Evolutionary conservation across 75 land plant genomes (phyloP).

Genomic region (Pseudotsuga menziesii): DNA sequence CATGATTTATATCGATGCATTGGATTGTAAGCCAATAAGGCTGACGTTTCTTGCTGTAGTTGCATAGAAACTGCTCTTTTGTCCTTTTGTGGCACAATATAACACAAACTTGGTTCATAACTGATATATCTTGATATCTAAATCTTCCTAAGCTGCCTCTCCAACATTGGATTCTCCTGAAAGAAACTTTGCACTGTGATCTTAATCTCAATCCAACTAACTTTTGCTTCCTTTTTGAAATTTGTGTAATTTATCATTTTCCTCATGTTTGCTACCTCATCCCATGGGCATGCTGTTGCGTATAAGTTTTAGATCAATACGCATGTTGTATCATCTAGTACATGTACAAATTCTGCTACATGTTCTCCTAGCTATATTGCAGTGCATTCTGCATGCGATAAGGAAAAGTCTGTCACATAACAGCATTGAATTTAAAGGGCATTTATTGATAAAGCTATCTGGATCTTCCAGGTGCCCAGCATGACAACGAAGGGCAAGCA

Average conservation of each 20-base stretch:
- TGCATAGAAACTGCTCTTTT: too few relatives aligned
- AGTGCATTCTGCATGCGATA: conserved; percentile 2
- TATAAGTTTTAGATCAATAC: conserved; percentile 6
- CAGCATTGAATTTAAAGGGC: background rate
- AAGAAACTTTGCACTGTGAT: background rate
- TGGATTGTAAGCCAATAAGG: too few relatives aligned
- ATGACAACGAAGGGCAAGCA: conserved; percentile 11
- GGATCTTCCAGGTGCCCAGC: conserved; percentile 13
- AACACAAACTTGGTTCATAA: too few relatives aligned
- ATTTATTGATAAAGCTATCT: conserved; percentile 3
- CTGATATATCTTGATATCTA: too few relatives aligned
- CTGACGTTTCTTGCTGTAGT: too few relatives aligned
- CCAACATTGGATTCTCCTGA: too few relatives aligned
- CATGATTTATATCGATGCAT: too few relatives aligned
- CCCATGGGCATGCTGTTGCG: background rate
- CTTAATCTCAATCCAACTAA: background rate
- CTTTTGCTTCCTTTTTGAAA: background rate
- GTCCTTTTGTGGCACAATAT: too few relatives aligned
- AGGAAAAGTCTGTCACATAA: conserved; percentile 13
- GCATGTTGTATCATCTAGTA: conserved; percentile 2
- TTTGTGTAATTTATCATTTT: background rate
- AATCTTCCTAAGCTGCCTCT: too few relatives aligned
- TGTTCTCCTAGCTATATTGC: background rate
- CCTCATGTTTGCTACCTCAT: background rate
- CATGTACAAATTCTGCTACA: conserved; percentile 3